Conservation (phyloP, 2,329 filamentous ascomycete genomes). For the Myriosclerotinia curreyana region DNA sequence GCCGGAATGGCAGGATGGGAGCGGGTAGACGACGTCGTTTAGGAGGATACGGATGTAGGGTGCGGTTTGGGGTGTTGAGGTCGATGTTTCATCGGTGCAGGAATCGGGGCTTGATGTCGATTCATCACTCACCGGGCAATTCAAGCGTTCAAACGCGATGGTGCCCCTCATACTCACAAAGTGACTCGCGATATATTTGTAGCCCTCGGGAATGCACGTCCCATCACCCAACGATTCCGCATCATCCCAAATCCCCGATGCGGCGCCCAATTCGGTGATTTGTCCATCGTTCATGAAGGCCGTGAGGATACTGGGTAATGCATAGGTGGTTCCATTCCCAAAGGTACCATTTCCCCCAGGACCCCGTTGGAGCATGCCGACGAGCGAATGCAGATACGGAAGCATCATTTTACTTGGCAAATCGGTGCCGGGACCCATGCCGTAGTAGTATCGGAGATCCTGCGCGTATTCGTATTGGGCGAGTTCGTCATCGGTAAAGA, state of each 20-base stretch:
- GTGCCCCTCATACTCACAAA: conserved; percentile 64
- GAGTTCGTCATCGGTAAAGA: conserved; percentile 61
- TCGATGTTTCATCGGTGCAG: no score
- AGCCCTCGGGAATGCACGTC: conserved; percentile 46
- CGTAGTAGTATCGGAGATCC: conserved; percentile 67
- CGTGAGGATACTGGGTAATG: conserved; percentile 56
- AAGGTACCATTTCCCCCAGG: conserved; percentile 49
- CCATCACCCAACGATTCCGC: conserved; percentile 34
- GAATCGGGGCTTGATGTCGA: background rate
- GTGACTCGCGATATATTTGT: conserved; percentile 54
- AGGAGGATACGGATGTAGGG: conserved; percentile 14
- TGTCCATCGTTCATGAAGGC: conserved; percentile 66
- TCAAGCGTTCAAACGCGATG: conserved; percentile 51
- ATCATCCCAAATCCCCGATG: conserved; percentile 58
- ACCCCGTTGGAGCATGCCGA: conserved; percentile 52
- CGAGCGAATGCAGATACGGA: conserved; percentile 54
- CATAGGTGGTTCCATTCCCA: conserved; percentile 47
- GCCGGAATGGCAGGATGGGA: background rate
- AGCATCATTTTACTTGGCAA: conserved; percentile 58
- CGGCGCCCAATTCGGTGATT: conserved; percentile 57
- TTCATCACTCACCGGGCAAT: background rate
- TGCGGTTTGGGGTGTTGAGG: background rate
- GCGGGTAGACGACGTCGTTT: conserved; percentile 10
- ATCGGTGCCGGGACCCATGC: conserved; percentile 54
- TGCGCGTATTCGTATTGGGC: conserved; percentile 64